Evolutionary conservation across 768 basidiomycete species (phyloP).

Genomic region (Boletus edulis): DNA sequence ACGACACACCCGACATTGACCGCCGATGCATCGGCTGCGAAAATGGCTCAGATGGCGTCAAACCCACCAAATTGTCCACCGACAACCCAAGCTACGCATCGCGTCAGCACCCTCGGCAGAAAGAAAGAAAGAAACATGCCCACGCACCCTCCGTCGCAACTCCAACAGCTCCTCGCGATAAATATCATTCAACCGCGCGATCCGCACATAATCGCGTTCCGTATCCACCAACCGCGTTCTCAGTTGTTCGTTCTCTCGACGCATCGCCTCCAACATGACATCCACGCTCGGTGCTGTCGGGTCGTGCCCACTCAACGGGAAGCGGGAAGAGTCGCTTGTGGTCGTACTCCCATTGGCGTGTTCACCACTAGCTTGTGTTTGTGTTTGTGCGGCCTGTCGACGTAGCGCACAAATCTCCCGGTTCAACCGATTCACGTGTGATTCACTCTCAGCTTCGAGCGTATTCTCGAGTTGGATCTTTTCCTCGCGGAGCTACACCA

Average conservation of each 20-base stretch:
- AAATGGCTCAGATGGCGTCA: conserved; percentile 62
- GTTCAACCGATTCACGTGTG: conserved; percentile 73
- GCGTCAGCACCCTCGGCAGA: neutral
- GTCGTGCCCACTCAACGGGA: conserved; percentile 18
- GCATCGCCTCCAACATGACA: conserved; percentile 71
- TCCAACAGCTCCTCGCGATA: conserved; percentile 85
- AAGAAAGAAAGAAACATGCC: neutral
- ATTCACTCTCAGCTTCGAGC: conserved; percentile 84
- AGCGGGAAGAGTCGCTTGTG: neutral
- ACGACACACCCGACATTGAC: conserved; percentile 36
- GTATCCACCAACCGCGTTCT: conserved; percentile 65
- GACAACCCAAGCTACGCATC: conserved; percentile 17
- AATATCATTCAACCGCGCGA: conserved; percentile 74
- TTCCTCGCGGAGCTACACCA: conserved; percentile 71
- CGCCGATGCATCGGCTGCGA: conserved; percentile 71
- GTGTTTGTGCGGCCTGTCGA: conserved; percentile 32
- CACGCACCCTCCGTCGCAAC: conserved; percentile 66
- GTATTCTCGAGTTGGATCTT: conserved; percentile 81
- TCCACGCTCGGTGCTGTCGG: conserved; percentile 44
- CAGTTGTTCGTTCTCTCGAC: conserved; percentile 76
- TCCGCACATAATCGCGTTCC: conserved; percentile 74
- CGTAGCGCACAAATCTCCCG: conserved; percentile 66
- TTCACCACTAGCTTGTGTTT: conserved; percentile 30
- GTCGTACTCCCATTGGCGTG: conserved; percentile 10
- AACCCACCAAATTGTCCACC: conserved; percentile 76